Percentiles rank a stretch among this genome's conserved stretches.
phyloP scores from a whole-genome alignment of 2,329 filamentous ascomycete species.

The Fusarium sambucinum region DNA sequence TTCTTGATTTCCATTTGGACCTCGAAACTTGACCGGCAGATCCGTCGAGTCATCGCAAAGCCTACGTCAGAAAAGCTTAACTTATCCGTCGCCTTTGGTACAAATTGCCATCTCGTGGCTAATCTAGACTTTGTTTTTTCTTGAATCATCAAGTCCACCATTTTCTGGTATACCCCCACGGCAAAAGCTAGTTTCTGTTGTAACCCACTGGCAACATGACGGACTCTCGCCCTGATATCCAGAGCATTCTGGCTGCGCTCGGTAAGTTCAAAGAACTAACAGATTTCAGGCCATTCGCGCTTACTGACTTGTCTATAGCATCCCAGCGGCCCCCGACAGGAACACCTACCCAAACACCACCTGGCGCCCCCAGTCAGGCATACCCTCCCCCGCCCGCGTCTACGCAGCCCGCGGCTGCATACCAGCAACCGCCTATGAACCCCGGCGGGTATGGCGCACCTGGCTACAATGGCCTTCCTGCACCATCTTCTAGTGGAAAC shows the following conservation, averaged over 20 bases:
- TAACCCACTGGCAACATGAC: slow-evolving; percentile 40
- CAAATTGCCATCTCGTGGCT: background rate
- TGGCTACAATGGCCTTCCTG: slow-evolving; percentile 65
- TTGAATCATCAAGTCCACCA: slow-evolving; percentile 1
- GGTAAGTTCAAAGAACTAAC: slow-evolving; percentile 52
- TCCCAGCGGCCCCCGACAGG: slow-evolving; percentile 59
- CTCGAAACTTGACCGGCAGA: slow-evolving; percentile 39
- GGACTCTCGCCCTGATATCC: slow-evolving; percentile 47
- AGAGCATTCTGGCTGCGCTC: slow-evolving; percentile 63
- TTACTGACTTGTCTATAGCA: slow-evolving; percentile 51
- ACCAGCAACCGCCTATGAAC: slow-evolving; percentile 55
- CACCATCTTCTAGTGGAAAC: slow-evolving; percentile 78
- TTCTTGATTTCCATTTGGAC: slow-evolving; percentile 27
- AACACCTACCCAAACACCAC: slow-evolving; percentile 59
- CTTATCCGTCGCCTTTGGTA: slow-evolving; percentile 16
- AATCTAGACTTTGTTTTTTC: background rate
- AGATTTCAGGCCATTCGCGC: slow-evolving; percentile 14
- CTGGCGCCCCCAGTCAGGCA: slow-evolving; percentile 54
- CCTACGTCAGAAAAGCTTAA: slow-evolving; percentile 5
- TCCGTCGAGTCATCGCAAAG: slow-evolving; percentile 23
- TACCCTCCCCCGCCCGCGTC: slow-evolving; percentile 56
- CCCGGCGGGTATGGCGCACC: slow-evolving; percentile 50
- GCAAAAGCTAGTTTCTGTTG: slow-evolving; percentile 28
- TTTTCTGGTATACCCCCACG: slow-evolving; percentile 7
- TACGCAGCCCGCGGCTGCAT: slow-evolving; percentile 52